Percentiles rank a stretch among this genome's conserved stretches.
Evolutionary conservation across 2,329 filamentous ascomycete genomes (phyloP).

Genomic region (Cordyceps fumosorosea): DNA sequence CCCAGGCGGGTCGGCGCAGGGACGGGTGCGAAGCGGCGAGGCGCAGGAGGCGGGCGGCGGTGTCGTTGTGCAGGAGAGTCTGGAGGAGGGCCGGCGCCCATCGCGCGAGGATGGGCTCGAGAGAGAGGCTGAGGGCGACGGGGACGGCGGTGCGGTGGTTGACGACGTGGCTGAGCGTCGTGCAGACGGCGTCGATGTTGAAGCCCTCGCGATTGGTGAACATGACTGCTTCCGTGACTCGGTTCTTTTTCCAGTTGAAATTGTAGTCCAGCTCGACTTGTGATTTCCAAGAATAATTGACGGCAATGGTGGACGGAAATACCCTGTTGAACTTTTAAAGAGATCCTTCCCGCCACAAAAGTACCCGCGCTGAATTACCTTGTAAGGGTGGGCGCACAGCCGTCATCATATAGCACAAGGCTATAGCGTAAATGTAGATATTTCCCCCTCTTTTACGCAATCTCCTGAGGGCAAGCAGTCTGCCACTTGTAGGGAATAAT

Average conservation of each 20-base stretch:
- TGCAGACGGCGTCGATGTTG: constrained; percentile 19
- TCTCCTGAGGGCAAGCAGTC: neutral
- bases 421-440: neutral
- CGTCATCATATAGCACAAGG: neutral
- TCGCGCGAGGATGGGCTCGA: constrained; percentile 8
- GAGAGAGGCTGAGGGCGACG: constrained; percentile 14
- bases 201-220: constrained; percentile 20
- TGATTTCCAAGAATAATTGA: neutral
- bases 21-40: neutral
- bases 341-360: neutral
- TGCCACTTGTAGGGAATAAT: neutral
- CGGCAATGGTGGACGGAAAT: neutral
- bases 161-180: constrained; percentile 18
- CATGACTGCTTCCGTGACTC: constrained; percentile 8
- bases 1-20: constrained; percentile 10
- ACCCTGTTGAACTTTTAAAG: neutral
- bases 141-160: constrained; percentile 18
- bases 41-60: neutral
- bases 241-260: no score
- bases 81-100: constrained; percentile 7
- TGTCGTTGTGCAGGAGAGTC: constrained; percentile 1
- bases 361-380: neutral
- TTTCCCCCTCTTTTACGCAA: no score
- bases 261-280: no score
- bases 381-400: neutral